A percentile compares a stretch with the other conserved stretches of the same genome.
Evolutionary conservation across 2,329 filamentous ascomycete genomes (phyloP).

Genomic region (Trichothecium sympodiale): DNA sequence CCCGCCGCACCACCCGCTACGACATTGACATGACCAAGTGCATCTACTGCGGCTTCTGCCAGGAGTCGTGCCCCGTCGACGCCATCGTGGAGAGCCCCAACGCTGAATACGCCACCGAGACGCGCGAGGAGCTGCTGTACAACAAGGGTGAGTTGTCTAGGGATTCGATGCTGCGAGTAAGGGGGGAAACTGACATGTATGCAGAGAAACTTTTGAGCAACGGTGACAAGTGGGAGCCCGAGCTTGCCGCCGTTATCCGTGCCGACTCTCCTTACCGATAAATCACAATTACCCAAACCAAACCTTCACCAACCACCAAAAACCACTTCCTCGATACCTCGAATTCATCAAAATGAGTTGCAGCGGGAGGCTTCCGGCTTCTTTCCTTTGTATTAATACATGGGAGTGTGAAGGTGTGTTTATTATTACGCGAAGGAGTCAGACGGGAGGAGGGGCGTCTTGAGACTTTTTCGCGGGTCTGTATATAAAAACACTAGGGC

Average conservation of each 20-base stretch:
- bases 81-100: constrained; percentile 63
- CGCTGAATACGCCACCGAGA: constrained; percentile 53
- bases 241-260: constrained; percentile 82
- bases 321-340: no score
- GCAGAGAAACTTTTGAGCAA: constrained; percentile 76
- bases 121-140: constrained; percentile 87
- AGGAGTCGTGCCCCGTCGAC: constrained; percentile 97
- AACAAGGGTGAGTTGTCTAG: constrained; percentile 61
- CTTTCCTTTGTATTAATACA: no score
- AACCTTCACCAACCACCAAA: background rate
- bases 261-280: constrained; percentile 90
- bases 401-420: no score
- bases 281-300: constrained; percentile 8
- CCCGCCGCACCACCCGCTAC: constrained; percentile 89
- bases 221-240: constrained; percentile 95
- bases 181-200: constrained; percentile 11
- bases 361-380: no score
- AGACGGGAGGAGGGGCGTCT: no score
- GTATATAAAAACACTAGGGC: background rate
- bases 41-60: constrained; percentile 99
- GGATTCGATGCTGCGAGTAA: no score
- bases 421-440: no score
- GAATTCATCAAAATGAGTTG: no score
- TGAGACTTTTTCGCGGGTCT: background rate
- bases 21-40: constrained; percentile 99